Evolutionary conservation across 768 basidiomycete species (phyloP), one percentile per base, ranked within the genome.

Genomic region (Mrakia blollopis): DNA sequence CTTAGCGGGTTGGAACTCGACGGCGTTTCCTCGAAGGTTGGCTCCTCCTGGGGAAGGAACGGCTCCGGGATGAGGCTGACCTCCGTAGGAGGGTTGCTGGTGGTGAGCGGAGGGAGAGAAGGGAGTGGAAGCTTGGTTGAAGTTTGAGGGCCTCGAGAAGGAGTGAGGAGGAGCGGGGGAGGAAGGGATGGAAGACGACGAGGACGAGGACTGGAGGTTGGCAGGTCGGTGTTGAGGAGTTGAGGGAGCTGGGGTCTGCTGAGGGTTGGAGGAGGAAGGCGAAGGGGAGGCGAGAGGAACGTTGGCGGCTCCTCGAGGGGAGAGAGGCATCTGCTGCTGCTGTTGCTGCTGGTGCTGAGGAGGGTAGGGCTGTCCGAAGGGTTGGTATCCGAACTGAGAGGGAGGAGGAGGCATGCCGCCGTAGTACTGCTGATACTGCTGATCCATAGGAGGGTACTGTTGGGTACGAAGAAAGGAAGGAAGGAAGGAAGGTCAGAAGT

Each of bases 1-100:
- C 21, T 83, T 76, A 78, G 76, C 23, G 67, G 84, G 79, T 44
- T 80, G 81, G 82, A 82, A 83, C 14, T 86, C 86, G 68, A 79
- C 79, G n/a, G 79, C 81, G 25, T 39, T 73, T 37, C 50, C 39
- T 68, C 73, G 67, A 57, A 71, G 75, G 30, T 62, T 65, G 79
- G 80, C 65, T 68, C 65, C 65, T 37, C 65, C 65, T n/a, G 70
- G 80, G 76, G 78, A 57, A 72, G 39, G 74, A 54, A 54, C 70
- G 25, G 65, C 35, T 37, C 65, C 65, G 39, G 35, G 35, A 21
- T 68, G 65, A n/a, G 35, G 65, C 21, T 35, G 65, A 25, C 65
- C 65, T 39, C 65, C 65, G 37, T 37, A 68, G 39, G 65, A 21
- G 18, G 65, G 65, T 23, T 68, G 65, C 61, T 60, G 73, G 54